Evolutionary conservation across 306 rosid genomes (phyloP).

Genomic region (Senna tora): DNA sequence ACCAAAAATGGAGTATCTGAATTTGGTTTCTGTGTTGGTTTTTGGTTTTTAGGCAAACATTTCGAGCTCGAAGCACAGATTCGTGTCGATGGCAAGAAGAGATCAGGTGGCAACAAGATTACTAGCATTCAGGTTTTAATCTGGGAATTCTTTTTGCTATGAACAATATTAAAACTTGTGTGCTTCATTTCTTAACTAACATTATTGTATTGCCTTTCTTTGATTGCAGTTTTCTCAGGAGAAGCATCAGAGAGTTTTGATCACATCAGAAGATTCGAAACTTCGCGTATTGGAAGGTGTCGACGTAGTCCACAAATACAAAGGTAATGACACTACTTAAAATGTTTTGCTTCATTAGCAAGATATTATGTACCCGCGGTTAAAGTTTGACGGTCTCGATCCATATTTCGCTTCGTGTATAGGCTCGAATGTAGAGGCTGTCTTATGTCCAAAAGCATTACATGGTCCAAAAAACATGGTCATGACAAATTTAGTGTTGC

Average conservation of each 20-base stretch:
- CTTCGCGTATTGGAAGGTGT: conserved; percentile 70
- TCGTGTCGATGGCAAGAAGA: conserved; percentile 57
- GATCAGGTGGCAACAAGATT: conserved; percentile 67
- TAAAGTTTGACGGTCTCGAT: too few species aligned
- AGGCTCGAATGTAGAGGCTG: too few species aligned
- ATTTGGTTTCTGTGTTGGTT: conserved; percentile 34
- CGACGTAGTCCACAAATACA: conserved; percentile 61
- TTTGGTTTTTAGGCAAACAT: conserved; percentile 60
- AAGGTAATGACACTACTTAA: conserved; percentile 53
- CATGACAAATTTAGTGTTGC: too few species aligned
- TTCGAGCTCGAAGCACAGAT: conserved; percentile 57
- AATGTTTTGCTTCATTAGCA: conserved; percentile 4
- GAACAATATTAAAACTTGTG: neutral
- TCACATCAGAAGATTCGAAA: conserved; percentile 87
- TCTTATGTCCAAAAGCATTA: too few species aligned
- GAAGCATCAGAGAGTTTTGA: conserved; percentile 58
- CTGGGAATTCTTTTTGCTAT: conserved; percentile 21
- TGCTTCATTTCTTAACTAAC: conserved; percentile 32
- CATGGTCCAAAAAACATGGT: too few species aligned
- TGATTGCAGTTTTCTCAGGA: conserved; percentile 69
- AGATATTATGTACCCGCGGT: too few species aligned
- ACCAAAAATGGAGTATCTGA: conserved; percentile 35
- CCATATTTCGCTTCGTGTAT: too few species aligned
- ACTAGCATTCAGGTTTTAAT: conserved; percentile 86
- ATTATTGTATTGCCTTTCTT: neutral